These are phyloP conservation scores for Verticillium zaregamsianum DNA, from an alignment of 2,329 filamentous ascomycete genomes.

Conservation along the genomic window DNA sequence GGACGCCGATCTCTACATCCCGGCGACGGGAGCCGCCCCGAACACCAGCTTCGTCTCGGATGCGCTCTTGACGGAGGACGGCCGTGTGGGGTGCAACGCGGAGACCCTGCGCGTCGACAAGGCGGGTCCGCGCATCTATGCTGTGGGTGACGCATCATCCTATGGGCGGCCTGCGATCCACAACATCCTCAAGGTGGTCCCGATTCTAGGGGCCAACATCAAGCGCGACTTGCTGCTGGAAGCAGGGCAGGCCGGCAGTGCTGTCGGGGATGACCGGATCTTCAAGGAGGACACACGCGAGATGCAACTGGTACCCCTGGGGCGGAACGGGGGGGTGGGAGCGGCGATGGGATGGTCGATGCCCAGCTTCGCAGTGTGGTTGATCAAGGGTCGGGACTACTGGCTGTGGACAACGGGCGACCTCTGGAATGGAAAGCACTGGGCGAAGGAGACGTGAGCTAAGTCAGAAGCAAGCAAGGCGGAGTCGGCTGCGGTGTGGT, in stretches of 20 bases:
- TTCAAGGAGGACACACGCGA: constrained; percentile 38
- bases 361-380: constrained; percentile 41
- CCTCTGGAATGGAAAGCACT: constrained; percentile 48
- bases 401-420: constrained; percentile 44
- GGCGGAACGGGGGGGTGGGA: constrained; percentile 39
- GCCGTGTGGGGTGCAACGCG: constrained; percentile 31
- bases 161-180: constrained; percentile 37
- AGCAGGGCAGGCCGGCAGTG: constrained; percentile 16
- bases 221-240: constrained; percentile 41
- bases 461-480: too few species aligned
- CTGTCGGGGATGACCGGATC: constrained; percentile 20
- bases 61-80: constrained; percentile 25
- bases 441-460: constrained; percentile 35
- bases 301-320: constrained; percentile 44
- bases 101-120: constrained; percentile 30
- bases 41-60: constrained; percentile 35
- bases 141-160: constrained; percentile 39
- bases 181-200: constrained; percentile 32
- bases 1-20: constrained; percentile 43
- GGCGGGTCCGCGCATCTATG: constrained; percentile 34
- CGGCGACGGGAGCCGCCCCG: constrained; percentile 34
- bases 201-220: constrained; percentile 41
- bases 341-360: constrained; percentile 35
- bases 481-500: neutral
- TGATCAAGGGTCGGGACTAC: constrained; percentile 47